phyloP scores from a whole-genome alignment of 164 flowering plant genomes.

The Cinnamomum chago region DNA sequence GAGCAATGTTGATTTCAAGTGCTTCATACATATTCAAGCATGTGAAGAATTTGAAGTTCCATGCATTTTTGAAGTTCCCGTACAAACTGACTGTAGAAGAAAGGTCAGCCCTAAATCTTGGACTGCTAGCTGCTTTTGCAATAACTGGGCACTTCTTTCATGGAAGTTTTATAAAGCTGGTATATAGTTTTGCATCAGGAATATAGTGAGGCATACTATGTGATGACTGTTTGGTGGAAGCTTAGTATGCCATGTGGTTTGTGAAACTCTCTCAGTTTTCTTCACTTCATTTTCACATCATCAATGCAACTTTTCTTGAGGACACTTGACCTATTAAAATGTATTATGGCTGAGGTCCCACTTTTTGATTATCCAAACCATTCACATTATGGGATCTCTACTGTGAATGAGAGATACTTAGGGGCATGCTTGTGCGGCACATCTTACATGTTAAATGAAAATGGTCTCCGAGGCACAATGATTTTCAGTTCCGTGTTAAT shows the following conservation, averaged over 20 bases:
- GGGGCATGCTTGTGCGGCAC: too few species aligned
- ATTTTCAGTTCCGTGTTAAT: too few species aligned
- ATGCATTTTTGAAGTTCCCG: conserved; percentile 67
- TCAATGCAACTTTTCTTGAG: neutral
- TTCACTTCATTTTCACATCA: neutral
- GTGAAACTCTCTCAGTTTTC: conserved; percentile 1
- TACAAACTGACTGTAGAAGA: conserved; percentile 54
- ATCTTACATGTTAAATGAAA: too few species aligned
- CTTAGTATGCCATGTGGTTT: conserved; percentile 16
- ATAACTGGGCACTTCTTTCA: conserved; percentile 22
- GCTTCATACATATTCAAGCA: conserved; percentile 53
- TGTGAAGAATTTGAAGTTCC: conserved; percentile 72
- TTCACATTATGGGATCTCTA: too few species aligned
- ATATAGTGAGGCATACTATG: conserved; percentile 22
- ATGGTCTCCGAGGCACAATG: too few species aligned
- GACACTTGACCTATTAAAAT: neutral
- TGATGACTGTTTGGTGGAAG: conserved; percentile 4
- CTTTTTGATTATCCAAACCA: too few species aligned
- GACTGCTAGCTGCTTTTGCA: conserved; percentile 41
- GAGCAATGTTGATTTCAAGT: conserved; percentile 54
- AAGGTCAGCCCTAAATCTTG: conserved; percentile 68
- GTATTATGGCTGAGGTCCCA: neutral
- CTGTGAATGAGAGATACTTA: too few species aligned
- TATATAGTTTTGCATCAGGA: conserved; percentile 9
- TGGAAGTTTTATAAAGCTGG: conserved; percentile 23